Conservation (phyloP, 2,329 filamentous ascomycete species). For the Alternaria infectoria region DNA sequence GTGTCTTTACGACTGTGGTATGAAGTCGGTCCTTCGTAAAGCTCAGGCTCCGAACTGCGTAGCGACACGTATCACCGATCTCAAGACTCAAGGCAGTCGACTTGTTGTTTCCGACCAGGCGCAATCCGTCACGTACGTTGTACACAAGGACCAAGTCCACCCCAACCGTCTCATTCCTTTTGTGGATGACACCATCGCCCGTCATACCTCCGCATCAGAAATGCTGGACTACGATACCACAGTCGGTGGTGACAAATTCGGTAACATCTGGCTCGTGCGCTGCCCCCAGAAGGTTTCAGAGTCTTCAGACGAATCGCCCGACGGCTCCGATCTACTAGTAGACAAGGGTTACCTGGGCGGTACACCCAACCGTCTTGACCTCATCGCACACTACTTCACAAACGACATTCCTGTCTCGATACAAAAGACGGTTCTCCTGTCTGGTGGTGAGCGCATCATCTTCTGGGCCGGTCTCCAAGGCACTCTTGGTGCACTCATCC, state of each 20-base stretch:
- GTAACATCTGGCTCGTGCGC: conserved; percentile 91
- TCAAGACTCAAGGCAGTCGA: conserved; percentile 89
- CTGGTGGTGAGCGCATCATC: conserved; percentile 88
- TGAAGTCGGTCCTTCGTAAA: conserved; percentile 91
- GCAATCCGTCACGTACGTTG: conserved; percentile 88
- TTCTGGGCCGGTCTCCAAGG: conserved; percentile 95
- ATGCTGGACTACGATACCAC: conserved; percentile 99
- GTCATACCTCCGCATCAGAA: conserved; percentile 88
- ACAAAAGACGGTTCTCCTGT: conserved; percentile 85
- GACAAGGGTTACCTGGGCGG: conserved; percentile 90
- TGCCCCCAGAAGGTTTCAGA: conserved; percentile 85
- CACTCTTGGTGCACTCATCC: conserved; percentile 90
- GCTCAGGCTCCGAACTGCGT: conserved; percentile 76
- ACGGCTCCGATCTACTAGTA: conserved; percentile 88
- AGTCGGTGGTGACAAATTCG: conserved; percentile 96
- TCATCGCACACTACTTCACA: conserved; percentile 87
- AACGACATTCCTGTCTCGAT: conserved; percentile 93
- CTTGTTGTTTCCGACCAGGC: conserved; percentile 92
- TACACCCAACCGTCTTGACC: conserved; percentile 79
- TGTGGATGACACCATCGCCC: conserved; percentile 83
- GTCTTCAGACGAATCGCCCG: conserved; percentile 89
- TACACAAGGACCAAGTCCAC: conserved; percentile 78
- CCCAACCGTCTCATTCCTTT: conserved; percentile 94
- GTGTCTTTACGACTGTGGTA: conserved; percentile 89
- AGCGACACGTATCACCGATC: conserved; percentile 81